Evolutionary conservation across 257 asterid genomes (phyloP), one percentile per base, ranked within the genome.

Genomic region (Forsythia suspensa): DNA sequence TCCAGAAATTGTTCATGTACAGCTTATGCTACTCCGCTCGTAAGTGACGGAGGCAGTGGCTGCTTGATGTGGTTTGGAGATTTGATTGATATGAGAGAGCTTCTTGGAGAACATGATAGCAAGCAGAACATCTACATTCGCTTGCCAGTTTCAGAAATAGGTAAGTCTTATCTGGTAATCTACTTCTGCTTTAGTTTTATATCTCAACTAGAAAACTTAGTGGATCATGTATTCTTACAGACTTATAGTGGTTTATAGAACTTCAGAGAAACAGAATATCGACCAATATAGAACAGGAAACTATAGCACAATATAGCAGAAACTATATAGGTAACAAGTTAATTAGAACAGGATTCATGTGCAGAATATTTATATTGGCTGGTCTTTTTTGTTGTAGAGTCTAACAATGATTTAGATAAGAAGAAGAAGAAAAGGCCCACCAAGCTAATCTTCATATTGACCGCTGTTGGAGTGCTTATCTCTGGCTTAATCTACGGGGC

Each of bases 31-130:
- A 63, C 70, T 63, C 70, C 70, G 2, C 10, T 77, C 40, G 72
- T 70, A 61, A 42, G 68, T 9, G 13, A 38, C 15, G 84, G 81
- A 8, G 80, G 69, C 11, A 46, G 57, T 63, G 75, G 81, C 13
- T 81, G 81, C 71, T 72, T 81, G 70, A 65, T 66, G 29, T 81
- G 84, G 84, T 77, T 44, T 18, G 81, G 84, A 11, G 75, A 77
- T 66, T 78, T 81, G 68, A 40, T 46, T 15, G 84, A 85, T 76
- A 55, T 75, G 21, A 77, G 72, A 69, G 79, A 75, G 38, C 72
- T 42, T 55, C 39, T 9, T 8, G 74, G 8, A 3, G 43, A 34
- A 40, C 24, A 72, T 3, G 20, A 39, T 5, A 68, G 52, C 69
- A 77, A 68, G 34, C 84, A 79, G 55, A 66, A 79, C 3, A 21